phyloP scores from a whole-genome alignment of 805 yeast genomes.

The Nakazawaea peltata region DNA sequence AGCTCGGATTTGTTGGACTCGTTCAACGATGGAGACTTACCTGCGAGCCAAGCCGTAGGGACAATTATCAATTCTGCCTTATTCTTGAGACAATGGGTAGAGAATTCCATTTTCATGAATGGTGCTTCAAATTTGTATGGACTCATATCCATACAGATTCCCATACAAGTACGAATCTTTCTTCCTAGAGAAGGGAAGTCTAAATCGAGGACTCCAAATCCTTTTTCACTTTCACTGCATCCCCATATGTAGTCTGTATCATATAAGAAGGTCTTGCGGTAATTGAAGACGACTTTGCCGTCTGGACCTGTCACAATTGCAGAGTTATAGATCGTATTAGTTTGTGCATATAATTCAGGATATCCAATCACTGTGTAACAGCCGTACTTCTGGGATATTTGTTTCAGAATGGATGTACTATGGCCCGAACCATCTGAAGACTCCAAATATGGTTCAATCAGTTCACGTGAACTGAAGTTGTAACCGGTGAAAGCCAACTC shows the following conservation, averaged over 20 bases:
- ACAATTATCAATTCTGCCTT: constrained; percentile 51
- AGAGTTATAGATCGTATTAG: constrained; percentile 51
- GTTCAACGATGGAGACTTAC: constrained; percentile 33
- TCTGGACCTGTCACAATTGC: constrained; percentile 53
- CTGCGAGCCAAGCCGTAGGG: constrained; percentile 90
- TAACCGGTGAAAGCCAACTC: constrained; percentile 85
- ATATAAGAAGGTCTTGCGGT: constrained; percentile 70
- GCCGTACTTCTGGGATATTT: constrained; percentile 36
- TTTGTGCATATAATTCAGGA: constrained; percentile 45
- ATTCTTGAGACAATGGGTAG: constrained; percentile 39
- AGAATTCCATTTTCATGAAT: constrained; percentile 66
- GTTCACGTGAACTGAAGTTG: constrained; percentile 42
- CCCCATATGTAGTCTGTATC: constrained; percentile 81
- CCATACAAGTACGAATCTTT: constrained; percentile 45
- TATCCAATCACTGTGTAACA: constrained; percentile 78
- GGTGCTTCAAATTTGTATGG: constrained; percentile 83
- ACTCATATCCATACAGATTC: constrained; percentile 92
- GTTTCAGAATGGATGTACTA: constrained; percentile 48
- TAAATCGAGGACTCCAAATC: constrained; percentile 46
- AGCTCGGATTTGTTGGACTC: neutral
- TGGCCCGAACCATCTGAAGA: constrained; percentile 33
- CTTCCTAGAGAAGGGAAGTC: constrained; percentile 18
- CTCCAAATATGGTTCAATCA: constrained; percentile 55
- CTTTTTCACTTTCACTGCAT: constrained; percentile 55
- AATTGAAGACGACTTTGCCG: constrained; percentile 56